A percentile compares a stretch with the other conserved stretches of the same genome.
Conservation (phyloP, 106 monocot species). For the Allium fistulosum region DNA sequence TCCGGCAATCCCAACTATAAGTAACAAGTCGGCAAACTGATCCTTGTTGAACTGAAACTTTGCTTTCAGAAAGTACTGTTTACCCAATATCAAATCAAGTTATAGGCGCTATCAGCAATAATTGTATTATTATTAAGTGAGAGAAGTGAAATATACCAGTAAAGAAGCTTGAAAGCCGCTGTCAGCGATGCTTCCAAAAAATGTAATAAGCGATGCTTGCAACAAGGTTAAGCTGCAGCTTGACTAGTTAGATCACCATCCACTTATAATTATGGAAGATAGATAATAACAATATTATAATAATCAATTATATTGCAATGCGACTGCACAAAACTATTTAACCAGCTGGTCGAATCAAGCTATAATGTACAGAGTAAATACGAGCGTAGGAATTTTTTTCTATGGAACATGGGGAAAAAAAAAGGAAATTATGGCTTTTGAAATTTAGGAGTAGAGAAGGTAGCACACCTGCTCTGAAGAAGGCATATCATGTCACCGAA, state of each 20-base stretch:
- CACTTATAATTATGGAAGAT: no score
- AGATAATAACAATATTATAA: no score
- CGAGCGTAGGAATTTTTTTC: no score
- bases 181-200: constrained; percentile 64
- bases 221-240: constrained; percentile 55
- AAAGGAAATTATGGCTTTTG: no score
- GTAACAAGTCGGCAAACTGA: constrained; percentile 84
- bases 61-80: constrained; percentile 88
- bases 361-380: no score
- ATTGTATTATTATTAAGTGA: neutral
- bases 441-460: no score
- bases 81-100: neutral
- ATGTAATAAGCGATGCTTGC: constrained; percentile 52
- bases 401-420: no score
- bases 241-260: no score
- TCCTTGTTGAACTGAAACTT: constrained; percentile 83
- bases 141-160: constrained; percentile 32
- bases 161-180: constrained; percentile 67
- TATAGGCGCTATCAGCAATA: no score
- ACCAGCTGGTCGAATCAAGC: no score
- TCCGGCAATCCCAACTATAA: constrained; percentile 66
- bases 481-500: constrained; percentile 54
- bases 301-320: no score
- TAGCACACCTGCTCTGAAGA: constrained; percentile 58
- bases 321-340: no score